Percentiles rank a stretch among this genome's conserved stretches.
These are phyloP conservation scores for Solanum virginianum DNA, from an alignment of 257 asterid genomes.

Conservation along the genomic window DNA sequence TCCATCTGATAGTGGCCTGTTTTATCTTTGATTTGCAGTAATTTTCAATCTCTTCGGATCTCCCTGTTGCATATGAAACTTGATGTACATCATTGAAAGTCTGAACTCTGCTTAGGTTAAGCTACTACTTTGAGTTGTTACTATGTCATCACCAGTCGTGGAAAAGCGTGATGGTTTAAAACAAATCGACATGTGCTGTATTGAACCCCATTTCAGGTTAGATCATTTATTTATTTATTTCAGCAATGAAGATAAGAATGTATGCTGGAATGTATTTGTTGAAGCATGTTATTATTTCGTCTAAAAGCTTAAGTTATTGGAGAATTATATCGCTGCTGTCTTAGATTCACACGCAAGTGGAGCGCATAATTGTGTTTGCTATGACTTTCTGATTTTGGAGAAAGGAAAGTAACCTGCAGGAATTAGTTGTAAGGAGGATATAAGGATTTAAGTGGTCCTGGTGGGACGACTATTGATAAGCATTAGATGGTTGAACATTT, in stretches of 20 bases:
- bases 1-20: neutral
- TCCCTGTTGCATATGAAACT: neutral
- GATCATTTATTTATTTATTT: neutral
- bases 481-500: neutral
- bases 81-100: neutral
- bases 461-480: neutral
- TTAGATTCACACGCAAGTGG: neutral
- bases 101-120: neutral
- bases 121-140: neutral
- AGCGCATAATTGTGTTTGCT: neutral
- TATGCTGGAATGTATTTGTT: neutral
- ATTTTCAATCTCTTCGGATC: neutral
- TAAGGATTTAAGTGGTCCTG: neutral
- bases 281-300: neutral
- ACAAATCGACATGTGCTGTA: neutral
- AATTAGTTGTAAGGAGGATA: neutral
- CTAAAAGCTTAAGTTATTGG: neutral
- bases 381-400: neutral
- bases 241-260: neutral
- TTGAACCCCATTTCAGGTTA: neutral
- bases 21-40: neutral
- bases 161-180: neutral
- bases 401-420: neutral
- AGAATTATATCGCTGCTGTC: neutral
- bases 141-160: neutral